Evolutionary conservation across 768 basidiomycete genomes (phyloP), one percentile per base, ranked within the genome.

Genomic region (Lactarius pseudohatsudake): DNA sequence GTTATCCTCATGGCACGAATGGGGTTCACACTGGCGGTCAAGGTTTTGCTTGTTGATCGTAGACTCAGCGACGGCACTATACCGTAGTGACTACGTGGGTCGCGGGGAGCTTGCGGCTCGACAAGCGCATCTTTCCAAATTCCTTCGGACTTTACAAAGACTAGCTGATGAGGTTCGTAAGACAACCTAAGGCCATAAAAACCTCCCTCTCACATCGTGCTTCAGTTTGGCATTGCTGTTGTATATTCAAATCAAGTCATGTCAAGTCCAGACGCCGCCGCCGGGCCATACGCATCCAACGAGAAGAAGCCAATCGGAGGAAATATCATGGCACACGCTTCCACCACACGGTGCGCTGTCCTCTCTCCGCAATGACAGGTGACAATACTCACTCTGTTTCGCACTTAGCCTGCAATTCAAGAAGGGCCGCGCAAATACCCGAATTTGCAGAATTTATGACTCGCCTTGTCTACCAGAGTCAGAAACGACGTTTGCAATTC

Each of bases 301-400:
- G 91, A 94, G 78, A 96, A 97, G 83, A 99, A 99, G 78, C 97
- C 97, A 18, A 96, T 99, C 62, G 97, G 97, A 56, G 96, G 96
- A 28, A 99, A 99, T 76, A 99, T 99, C 73, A 90, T 99, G 85
- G 97, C 97, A 1, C 97, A 99, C 79, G 97, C 97, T 9, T 96
- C 95, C 1, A 98, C 97, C 20, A 98, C 96, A 56, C 87, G 96
- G 94, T 92, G 70, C 57, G 82, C 57, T 5, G 30, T 59, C 55
- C 22, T 47, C 13, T 61, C 3, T 55, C 41, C 36, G 40, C 6
- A 10, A n/a, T n/a, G 26, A 7, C 16, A 36, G 30, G 43, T 28
- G 26, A 62, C 34, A 30, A 40, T 32, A 4, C 62, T 62, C 10
- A 65, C 57, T 50, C 22, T 43, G 40, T 36, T 5, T 38, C 15